These are phyloP conservation scores for Knoxia roxburghii DNA, from an alignment of 257 asterid genomes.

Conservation along the genomic window DNA sequence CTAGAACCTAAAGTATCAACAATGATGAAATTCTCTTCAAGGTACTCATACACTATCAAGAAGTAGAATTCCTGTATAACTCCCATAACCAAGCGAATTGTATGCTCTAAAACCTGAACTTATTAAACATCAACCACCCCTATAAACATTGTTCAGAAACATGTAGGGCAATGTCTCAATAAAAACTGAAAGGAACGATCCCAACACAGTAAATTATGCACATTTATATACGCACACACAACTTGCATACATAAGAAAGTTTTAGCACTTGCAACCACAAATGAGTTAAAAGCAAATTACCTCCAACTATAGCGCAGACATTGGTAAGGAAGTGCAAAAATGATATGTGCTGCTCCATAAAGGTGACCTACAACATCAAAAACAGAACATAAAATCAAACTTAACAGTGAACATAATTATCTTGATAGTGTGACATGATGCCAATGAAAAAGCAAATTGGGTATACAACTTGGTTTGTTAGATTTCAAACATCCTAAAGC, in stretches of 20 bases:
- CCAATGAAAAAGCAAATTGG: conserved; percentile 2
- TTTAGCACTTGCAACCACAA: no score
- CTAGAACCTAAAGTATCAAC: no score
- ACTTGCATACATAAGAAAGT: not conserved
- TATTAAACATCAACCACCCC: not conserved
- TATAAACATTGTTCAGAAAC: not conserved
- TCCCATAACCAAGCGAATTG: not conserved
- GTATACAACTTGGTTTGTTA: not conserved
- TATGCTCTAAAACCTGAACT: not conserved
- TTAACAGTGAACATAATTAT: not conserved
- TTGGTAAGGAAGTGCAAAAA: conserved; percentile 91
- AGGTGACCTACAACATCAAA: conserved; percentile 62
- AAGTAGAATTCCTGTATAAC: not conserved
- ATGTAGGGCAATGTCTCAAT: not conserved
- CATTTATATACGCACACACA: not conserved
- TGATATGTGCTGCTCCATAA: conserved; percentile 64
- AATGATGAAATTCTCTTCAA: not conserved
- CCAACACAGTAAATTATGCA: not conserved
- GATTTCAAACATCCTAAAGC: not conserved
- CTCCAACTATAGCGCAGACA: conserved; percentile 96
- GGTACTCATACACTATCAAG: not conserved
- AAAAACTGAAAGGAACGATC: not conserved
- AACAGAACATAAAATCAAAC: not conserved
- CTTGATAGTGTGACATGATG: not conserved
- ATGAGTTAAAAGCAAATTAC: conserved; percentile 31